phyloP scores from a whole-genome alignment of 2,329 filamentous ascomycete genomes.

The Colletotrichum simmondsii region DNA sequence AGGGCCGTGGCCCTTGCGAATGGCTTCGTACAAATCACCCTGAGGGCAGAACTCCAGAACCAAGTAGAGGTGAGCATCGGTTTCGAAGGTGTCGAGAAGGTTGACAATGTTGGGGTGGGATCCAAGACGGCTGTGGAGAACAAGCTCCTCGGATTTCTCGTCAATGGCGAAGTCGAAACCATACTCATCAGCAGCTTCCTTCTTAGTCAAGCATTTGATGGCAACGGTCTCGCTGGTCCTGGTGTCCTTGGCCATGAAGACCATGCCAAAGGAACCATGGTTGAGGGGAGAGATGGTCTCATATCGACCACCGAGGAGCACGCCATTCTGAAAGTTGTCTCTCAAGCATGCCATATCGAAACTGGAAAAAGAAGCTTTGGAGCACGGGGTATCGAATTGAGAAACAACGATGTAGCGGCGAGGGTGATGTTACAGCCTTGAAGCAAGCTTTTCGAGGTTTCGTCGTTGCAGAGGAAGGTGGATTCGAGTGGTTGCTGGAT shows the following conservation, averaged over 20 bases:
- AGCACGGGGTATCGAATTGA: conserved; percentile 30
- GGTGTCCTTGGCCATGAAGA: conserved; percentile 89
- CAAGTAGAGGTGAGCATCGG: conserved; percentile 87
- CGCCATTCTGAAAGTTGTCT: conserved; percentile 81
- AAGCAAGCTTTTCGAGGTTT: conserved; percentile 6
- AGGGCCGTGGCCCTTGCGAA: conserved; percentile 87
- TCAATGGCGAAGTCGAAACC: conserved; percentile 78
- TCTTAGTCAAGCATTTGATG: conserved; percentile 96
- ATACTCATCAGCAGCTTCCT: conserved; percentile 68
- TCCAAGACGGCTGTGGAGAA: conserved; percentile 82
- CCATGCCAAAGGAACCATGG: conserved; percentile 98
- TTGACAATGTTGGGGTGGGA: conserved; percentile 94
- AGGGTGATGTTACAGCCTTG: conserved; percentile 24
- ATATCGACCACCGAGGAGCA: conserved; percentile 89
- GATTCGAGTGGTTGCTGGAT: neutral
- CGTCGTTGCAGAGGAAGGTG: conserved; percentile 8
- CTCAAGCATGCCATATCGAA: conserved; percentile 82
- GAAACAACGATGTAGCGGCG: conserved; percentile 14
- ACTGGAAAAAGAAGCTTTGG: conserved; percentile 40
- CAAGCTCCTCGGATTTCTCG: conserved; percentile 83
- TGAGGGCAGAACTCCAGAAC: conserved; percentile 96
- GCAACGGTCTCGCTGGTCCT: conserved; percentile 84
- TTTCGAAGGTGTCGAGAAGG: conserved; percentile 90
- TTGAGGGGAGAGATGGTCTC: conserved; percentile 94
- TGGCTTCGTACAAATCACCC: conserved; percentile 97